Evolutionary conservation across 257 asterid species (phyloP), one percentile per base, ranked within the genome.

Genomic region (Solanum rostratum): DNA sequence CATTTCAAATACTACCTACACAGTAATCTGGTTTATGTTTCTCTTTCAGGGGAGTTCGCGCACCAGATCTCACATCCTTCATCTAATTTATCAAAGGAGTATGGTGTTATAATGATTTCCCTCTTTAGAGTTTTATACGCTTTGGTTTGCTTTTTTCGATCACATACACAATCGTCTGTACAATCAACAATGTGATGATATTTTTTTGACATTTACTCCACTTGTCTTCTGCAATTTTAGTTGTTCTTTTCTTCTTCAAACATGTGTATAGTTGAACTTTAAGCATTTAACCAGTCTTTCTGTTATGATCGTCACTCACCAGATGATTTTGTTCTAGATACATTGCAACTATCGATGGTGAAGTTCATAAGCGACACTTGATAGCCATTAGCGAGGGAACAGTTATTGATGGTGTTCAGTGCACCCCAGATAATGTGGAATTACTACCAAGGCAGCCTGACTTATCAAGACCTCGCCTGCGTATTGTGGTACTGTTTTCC

Each of bases 41-140:
- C 66, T 86, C 59, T 89, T 85, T 50, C 86, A 96, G 99, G 99
- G 81, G 99, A 97, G 81, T 97, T 97, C 73, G 93, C 99, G 39
- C 94, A 97, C 60, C 93, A 91, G 93, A 68, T 97, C 83, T 92
- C 99, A 46, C 99, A 97, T 89, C 99, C 99, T 85, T 97, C 99
- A 2, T 97, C 95, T 80, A 95, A 95, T 89, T 79, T 97, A 86
- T 88, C 98, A 1, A 97, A 95, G 90, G 99, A 97, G 99, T 96
- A 92, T 92, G 98, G 41, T 83, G 81, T 65, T 59, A 46, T 70
- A 18, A 29, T 63, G 12, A 76, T 24, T 37, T 63, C 71, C 53
- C 49, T 81, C 46, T 15, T 79, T 49, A 27, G 29, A 83, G 27
- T 15, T 80, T n/a, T 49, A 15, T 53, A 85, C 59, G 43, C 27